Base-by-base conservation (phyloP, 139 green algal genomes). In the Picochlorum sp. region DNA sequence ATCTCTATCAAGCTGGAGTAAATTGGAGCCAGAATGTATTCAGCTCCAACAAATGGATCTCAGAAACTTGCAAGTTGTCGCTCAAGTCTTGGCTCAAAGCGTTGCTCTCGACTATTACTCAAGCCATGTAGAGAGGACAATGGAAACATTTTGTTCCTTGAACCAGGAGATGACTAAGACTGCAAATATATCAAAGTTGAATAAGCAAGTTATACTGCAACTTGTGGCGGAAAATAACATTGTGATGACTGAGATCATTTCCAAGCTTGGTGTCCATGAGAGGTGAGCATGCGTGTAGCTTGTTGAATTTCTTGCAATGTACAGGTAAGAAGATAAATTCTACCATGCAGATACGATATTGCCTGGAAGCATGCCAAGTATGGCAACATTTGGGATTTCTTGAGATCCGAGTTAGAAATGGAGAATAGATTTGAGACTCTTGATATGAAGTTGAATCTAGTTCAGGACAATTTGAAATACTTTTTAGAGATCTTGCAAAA, bases 391-490 rank as follows among this genome's bases (percentile, higher is more conserved):
- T 69, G 55, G 39, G 62, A 44, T 47, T 63, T 57, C 39, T 52
- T 41, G 20, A 65, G 76, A 12, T 33, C 52, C 2, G 79, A 86
- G 41, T 64, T 85, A 44, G 79, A 86, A 50, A 77, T 86, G 39
- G 77, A 81, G 32, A 24, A 29, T 24, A 68, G 78, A 20, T 82
- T 81, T 50, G 61, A 77, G 39, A 74, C 61, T 13, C 50, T 86
- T 1, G 57, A 79, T 41, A 57, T 68, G 37, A 86, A 86, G 79
- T 68, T 84, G 47, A 43, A 81, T 37, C 47, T 85, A 4, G 61
- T 84, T 4, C 76, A 84, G 59, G 70, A 81, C 55, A 84, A 85
- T 57, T 49, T 85, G 6, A 84, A 84, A 45, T 81, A 76, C 33
- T 77, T 81, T 35, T 36, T 81, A 22, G 73, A 81, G 52, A 78